Evolutionary conservation across 176 grass and related monocot species (phyloP).

Genomic region (Typha latifolia): DNA sequence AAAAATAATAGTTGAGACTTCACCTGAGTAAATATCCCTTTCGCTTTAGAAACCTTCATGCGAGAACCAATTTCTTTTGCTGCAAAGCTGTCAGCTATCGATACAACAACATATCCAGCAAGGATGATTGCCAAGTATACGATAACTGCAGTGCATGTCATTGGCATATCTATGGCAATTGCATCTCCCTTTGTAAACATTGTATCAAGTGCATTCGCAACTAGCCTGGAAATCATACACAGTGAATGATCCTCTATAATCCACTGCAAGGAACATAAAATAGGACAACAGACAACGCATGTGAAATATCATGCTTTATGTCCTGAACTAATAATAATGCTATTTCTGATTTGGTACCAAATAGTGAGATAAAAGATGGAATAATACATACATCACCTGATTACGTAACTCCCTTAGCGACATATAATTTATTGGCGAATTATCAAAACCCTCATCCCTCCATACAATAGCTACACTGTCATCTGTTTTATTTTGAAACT

Average conservation of each 20-base stretch:
- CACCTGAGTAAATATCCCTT: constrained; percentile 90
- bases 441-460: constrained; percentile 73
- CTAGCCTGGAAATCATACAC: constrained; percentile 36
- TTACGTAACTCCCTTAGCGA: constrained; percentile 65
- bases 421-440: constrained; percentile 57
- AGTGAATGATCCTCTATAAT: neutral
- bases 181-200: constrained; percentile 66
- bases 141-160: constrained; percentile 88
- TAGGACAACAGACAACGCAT: neutral
- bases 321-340: too few species aligned
- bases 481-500: constrained; percentile 56
- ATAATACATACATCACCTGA: constrained; percentile 58
- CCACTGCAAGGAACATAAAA: neutral
- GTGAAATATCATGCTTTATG: too few species aligned
- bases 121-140: constrained; percentile 81
- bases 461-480: constrained; percentile 75
- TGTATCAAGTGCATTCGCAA: constrained; percentile 71
- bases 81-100: constrained; percentile 91
- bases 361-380: neutral
- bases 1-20: constrained; percentile 1
- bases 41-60: constrained; percentile 61
- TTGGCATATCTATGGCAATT: constrained; percentile 95
- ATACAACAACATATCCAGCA: constrained; percentile 82
- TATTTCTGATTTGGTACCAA: too few species aligned
- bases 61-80: constrained; percentile 65